Conservation (phyloP, 2,329 filamentous ascomycete genomes). For the Colletotrichum falcatum region DNA sequence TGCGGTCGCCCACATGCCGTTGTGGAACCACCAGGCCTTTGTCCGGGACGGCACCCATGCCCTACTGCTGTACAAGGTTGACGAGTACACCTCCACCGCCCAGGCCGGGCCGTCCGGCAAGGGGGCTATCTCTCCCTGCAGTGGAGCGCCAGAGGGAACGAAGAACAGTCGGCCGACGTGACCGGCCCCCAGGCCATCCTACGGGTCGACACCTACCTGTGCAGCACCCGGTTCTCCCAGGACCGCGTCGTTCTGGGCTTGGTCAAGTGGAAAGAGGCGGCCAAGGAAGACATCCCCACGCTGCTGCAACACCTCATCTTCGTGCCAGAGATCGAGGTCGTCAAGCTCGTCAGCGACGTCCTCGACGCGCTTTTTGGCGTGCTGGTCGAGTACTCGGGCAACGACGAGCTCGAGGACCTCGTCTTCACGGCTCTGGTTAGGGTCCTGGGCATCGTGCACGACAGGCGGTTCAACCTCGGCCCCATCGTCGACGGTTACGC, state of each 20-base stretch:
- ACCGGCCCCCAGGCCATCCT: conserved; percentile 86
- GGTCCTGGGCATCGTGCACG: conserved; percentile 92
- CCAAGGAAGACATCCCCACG: conserved; percentile 76
- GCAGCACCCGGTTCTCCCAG: conserved; percentile 95
- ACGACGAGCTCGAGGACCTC: conserved; percentile 91
- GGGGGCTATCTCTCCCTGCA: conserved; percentile 89
- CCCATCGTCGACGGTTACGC: conserved; percentile 94
- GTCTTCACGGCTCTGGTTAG: conserved; percentile 92
- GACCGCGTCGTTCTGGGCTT: conserved; percentile 87
- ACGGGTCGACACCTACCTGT: conserved; percentile 85
- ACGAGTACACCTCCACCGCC: conserved; percentile 84
- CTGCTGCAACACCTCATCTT: conserved; percentile 88
- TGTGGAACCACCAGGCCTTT: conserved; percentile 94
- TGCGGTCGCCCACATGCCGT: conserved; percentile 89
- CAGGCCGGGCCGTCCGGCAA: conserved; percentile 72
- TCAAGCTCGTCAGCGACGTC: conserved; percentile 91
- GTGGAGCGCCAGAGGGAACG: conserved; percentile 77
- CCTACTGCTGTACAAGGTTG: conserved; percentile 87
- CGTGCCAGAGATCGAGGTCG: conserved; percentile 96
- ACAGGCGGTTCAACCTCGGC: conserved; percentile 90
- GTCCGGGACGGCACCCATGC: conserved; percentile 86
- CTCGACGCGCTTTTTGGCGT: conserved; percentile 93
- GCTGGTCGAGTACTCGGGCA: conserved; percentile 89
- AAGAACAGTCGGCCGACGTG: conserved; percentile 78
- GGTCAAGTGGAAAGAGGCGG: conserved; percentile 85